Conservation (phyloP, 805 yeast species). For the Phaffomyces thermotolerans region DNA sequence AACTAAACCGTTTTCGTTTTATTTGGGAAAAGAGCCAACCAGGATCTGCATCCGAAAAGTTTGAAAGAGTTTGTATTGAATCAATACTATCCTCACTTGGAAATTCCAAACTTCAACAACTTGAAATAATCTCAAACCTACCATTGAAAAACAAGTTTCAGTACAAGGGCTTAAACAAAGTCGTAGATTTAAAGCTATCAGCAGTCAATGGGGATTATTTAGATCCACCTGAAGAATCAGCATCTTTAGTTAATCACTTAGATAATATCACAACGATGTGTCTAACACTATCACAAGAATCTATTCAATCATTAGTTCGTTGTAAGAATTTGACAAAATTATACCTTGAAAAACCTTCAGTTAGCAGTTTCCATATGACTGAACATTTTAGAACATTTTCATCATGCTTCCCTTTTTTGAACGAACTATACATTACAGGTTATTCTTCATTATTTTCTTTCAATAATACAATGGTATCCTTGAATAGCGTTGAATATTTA, state of each 20-base stretch:
- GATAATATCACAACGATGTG: neutral
- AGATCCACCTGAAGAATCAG: no score
- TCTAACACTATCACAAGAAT: neutral
- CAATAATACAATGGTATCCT: no score
- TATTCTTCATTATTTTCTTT: no score
- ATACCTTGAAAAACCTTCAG: neutral
- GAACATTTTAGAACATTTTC: no score
- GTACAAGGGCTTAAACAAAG: neutral
- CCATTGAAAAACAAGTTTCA: neutral
- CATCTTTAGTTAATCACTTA: no score
- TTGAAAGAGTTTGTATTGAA: neutral
- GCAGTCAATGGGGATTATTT: no score
- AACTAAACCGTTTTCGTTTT: no score
- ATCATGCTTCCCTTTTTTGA: no score
- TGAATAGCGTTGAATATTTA: no score
- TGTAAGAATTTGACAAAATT: neutral
- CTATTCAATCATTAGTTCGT: neutral
- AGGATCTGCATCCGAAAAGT: neutral
- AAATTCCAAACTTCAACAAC: neutral
- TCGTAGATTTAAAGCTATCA: neutral
- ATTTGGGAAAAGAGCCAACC: neutral
- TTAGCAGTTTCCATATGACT: no score
- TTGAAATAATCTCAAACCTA: neutral
- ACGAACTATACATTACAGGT: no score
- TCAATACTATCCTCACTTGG: neutral